Evolutionary conservation across 495 filamentous ascomycete species (phyloP).

Genomic region (Penicillium manginii): DNA sequence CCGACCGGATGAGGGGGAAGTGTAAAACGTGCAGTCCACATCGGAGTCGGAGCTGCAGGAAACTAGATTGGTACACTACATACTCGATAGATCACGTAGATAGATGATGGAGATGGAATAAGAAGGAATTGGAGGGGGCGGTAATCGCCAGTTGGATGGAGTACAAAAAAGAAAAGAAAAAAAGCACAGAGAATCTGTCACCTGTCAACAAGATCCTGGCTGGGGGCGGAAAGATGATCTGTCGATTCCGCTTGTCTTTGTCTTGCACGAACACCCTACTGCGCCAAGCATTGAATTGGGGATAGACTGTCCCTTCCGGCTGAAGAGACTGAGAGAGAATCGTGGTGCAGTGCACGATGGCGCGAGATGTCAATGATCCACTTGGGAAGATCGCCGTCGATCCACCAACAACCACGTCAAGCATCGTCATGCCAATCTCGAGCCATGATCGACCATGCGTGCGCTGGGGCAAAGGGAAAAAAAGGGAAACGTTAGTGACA

Average conservation of each 20-base stretch:
- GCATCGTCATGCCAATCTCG: conserved; percentile 26
- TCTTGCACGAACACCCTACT: conserved; percentile 9
- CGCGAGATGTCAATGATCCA: conserved; percentile 27
- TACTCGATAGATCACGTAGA: conserved; percentile 18
- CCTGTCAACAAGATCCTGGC: conserved; percentile 20
- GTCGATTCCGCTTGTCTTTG: conserved; percentile 22
- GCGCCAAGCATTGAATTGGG: conserved; percentile 29
- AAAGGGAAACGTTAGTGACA: conserved; percentile 8
- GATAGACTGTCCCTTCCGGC: conserved; percentile 11
- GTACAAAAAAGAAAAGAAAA: neutral
- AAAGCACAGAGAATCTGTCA: conserved; percentile 4
- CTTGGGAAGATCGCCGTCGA: conserved; percentile 22
- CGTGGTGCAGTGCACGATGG: conserved; percentile 5
- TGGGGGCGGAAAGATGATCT: conserved; percentile 20
- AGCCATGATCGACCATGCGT: conserved; percentile 28
- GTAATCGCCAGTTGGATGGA: no score
- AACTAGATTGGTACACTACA: neutral
- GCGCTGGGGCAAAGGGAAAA: conserved; percentile 6
- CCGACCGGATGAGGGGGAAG: conserved; percentile 7
- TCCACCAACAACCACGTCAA: conserved; percentile 28
- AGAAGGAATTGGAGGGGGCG: neutral
- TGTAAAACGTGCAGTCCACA: conserved; percentile 9
- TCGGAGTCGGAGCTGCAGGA: conserved; percentile 5
- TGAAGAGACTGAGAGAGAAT: no score
- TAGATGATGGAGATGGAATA: neutral